Conservation (phyloP, 2,329 filamentous ascomycete genomes). For the Cadophora luteo-olivacea region DNA sequence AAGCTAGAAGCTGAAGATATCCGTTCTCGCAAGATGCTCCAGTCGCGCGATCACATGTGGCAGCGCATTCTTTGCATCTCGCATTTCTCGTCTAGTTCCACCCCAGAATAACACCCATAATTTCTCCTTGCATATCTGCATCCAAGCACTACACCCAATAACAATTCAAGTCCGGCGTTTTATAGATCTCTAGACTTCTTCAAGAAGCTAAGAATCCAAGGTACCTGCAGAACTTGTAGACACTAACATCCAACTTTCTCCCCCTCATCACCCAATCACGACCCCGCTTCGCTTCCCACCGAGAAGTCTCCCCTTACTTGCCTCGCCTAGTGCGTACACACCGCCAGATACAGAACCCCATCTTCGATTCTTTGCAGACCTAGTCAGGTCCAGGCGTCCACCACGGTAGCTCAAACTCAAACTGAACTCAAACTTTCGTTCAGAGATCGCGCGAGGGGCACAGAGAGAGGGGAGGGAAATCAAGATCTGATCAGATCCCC, state of each 20-base stretch:
- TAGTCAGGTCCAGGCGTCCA: not conserved
- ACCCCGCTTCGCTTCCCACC: constrained; percentile 7
- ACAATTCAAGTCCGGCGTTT: not conserved
- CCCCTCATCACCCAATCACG: constrained; percentile 6
- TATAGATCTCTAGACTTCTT: not conserved
- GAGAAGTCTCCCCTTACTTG: not conserved
- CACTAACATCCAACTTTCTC: constrained; percentile 15
- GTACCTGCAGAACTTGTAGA: constrained; percentile 6
- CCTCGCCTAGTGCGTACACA: not conserved
- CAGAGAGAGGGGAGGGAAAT: not conserved
- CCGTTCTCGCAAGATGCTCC: not conserved
- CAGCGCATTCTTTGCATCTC: not conserved
- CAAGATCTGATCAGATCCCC: constrained; percentile 9
- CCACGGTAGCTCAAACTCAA: constrained; percentile 12
- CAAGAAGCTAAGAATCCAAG: not conserved
- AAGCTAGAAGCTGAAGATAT: not conserved
- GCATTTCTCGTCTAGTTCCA: not conserved
- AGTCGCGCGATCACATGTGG: constrained; percentile 16
- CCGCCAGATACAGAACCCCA: constrained; percentile 7
- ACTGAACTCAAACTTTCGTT: not conserved
- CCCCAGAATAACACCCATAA: not conserved
- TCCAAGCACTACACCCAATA: constrained; percentile 4
- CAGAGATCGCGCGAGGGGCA: not conserved
- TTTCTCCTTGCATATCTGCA: constrained; percentile 10
- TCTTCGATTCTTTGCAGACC: not conserved